These are phyloP conservation scores for Arthrobotrys megalospora DNA, from an alignment of 2,329 filamentous ascomycete species.

Conservation along the genomic window DNA sequence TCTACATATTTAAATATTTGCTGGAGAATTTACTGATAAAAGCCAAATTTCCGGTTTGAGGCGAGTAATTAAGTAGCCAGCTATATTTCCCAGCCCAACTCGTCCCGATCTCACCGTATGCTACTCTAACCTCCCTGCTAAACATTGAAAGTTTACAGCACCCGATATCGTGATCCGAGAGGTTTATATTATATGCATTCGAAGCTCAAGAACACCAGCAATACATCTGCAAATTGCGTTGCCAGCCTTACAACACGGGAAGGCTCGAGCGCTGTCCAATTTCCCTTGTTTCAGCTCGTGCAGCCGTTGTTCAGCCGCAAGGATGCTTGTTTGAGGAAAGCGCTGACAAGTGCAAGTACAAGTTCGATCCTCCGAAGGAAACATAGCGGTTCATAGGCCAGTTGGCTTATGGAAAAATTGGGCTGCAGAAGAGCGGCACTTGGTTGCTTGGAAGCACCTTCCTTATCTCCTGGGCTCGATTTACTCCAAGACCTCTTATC, in stretches of 20 bases:
- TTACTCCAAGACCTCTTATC: conserved; percentile 42
- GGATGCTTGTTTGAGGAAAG: conserved; percentile 51
- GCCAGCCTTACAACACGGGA: conserved; percentile 53
- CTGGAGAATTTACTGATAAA: too few species aligned
- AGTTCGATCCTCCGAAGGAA: conserved; percentile 55
- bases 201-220: not conserved
- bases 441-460: conserved; percentile 37
- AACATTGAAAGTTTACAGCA: too few species aligned
- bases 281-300: conserved; percentile 59
- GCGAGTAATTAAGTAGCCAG: too few species aligned
- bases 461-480: conserved; percentile 37
- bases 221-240: conserved; percentile 23
- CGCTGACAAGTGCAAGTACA: conserved; percentile 59
- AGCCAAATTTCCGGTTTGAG: too few species aligned
- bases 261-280: conserved; percentile 57
- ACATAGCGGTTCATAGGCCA: conserved; percentile 18
- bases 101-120: too few species aligned
- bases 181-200: not conserved
- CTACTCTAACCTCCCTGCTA: too few species aligned
- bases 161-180: too few species aligned
- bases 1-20: too few species aligned
- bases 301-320: conserved; percentile 59
- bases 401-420: conserved; percentile 20
- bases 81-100: too few species aligned
- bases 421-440: conserved; percentile 16